These are phyloP conservation scores for Boletus speciosus DNA, from an alignment of 768 basidiomycete species.

Conservation along the genomic window DNA sequence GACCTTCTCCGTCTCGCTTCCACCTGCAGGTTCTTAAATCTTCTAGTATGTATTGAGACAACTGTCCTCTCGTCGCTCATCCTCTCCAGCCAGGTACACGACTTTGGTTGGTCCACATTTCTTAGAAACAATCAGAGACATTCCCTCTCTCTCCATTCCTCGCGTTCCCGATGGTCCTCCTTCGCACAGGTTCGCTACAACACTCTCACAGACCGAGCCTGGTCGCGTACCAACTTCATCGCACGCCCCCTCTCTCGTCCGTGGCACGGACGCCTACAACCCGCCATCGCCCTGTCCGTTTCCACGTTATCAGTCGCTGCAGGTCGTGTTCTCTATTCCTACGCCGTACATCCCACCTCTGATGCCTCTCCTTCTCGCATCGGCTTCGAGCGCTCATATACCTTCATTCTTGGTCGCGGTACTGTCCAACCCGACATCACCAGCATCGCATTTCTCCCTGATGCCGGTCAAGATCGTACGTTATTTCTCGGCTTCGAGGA, in stretches of 20 bases:
- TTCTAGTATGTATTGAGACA: constrained; percentile 36
- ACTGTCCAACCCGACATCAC: constrained; percentile 48
- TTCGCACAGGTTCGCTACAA: constrained; percentile 48
- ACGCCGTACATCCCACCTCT: constrained; percentile 40
- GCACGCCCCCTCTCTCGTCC: constrained; percentile 61
- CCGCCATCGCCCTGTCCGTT: constrained; percentile 51
- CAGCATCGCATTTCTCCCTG: constrained; percentile 46
- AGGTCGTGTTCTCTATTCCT: constrained; percentile 55
- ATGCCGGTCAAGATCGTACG: constrained; percentile 41
- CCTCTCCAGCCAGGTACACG: constrained; percentile 44
- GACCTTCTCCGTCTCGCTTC: constrained; percentile 38
- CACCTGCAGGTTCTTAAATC: constrained; percentile 29
- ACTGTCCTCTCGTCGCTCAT: neutral
- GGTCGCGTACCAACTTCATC: constrained; percentile 49
- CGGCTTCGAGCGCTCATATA: constrained; percentile 43
- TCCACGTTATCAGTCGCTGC: constrained; percentile 61
- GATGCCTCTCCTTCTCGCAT: constrained; percentile 41
- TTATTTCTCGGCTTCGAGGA: constrained; percentile 59
- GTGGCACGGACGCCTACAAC: constrained; percentile 57
- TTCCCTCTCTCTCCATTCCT: constrained; percentile 47
- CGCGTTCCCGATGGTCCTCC: constrained; percentile 44
- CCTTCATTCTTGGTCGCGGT: constrained; percentile 34
- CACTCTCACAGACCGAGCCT: constrained; percentile 48
- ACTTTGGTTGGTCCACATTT: constrained; percentile 58
- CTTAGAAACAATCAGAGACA: constrained; percentile 49